A percentile compares a stretch with the other conserved stretches of the same genome.
Evolutionary conservation across 1,284 basidiomycete species (phyloP).

Genomic region (Ustanciosporium gigantosporum): DNA sequence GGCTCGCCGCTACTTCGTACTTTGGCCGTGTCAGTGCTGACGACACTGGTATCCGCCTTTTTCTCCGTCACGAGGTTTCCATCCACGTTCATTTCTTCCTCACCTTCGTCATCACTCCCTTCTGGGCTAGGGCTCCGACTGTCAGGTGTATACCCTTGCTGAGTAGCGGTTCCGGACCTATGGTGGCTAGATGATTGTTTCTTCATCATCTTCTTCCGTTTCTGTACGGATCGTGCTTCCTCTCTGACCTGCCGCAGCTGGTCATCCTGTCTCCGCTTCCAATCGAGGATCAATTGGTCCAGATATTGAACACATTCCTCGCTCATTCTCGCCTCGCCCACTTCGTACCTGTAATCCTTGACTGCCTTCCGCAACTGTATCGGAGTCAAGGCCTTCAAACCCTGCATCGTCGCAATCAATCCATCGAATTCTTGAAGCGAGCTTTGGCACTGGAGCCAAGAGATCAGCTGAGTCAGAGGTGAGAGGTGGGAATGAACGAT

Average conservation of each 20-base stretch:
- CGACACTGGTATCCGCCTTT: conserved; percentile 15
- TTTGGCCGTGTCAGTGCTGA: conserved; percentile 29
- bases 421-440: conserved; percentile 73
- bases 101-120: conserved; percentile 3
- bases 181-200: conserved; percentile 24
- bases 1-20: conserved; percentile 7
- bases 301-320: conserved; percentile 94
- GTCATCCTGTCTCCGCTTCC: conserved; percentile 70
- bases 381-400: conserved; percentile 82
- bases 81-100: conserved; percentile 1
- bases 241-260: conserved; percentile 22
- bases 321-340: conserved; percentile 86
- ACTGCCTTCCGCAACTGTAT: conserved; percentile 92
- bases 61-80: not conserved
- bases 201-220: conserved; percentile 19
- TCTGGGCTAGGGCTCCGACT: conserved; percentile 6
- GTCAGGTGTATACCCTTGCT: conserved; percentile 25
- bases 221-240: conserved; percentile 15
- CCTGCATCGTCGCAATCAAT: conserved; percentile 86
- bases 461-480: conserved; percentile 80
- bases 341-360: conserved; percentile 91
- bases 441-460: conserved; percentile 77
- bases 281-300: conserved; percentile 89
- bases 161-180: conserved; percentile 44
- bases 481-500: conserved; percentile 76